phyloP scores from a whole-genome alignment of 2,329 filamentous ascomycete species.

The Daldinia sp. region DNA sequence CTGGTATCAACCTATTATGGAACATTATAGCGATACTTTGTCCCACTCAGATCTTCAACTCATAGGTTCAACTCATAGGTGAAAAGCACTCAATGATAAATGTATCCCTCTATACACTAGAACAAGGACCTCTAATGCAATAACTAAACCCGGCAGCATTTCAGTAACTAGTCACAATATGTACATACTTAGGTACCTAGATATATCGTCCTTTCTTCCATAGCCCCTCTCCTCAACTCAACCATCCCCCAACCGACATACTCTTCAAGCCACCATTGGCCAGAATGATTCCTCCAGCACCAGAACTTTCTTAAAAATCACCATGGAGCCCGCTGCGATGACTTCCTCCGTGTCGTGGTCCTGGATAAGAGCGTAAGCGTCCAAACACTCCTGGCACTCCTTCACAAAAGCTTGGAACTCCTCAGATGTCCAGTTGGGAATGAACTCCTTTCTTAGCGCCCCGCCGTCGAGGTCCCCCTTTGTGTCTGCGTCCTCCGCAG shows the following conservation, averaged over 20 bases:
- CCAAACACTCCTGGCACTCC: conserved; percentile 49
- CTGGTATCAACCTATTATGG: no score
- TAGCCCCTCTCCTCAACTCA: background rate
- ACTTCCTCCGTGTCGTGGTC: conserved; percentile 45
- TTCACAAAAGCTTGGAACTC: conserved; percentile 64
- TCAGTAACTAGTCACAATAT: background rate
- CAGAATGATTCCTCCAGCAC: conserved; percentile 64
- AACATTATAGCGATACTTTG: no score
- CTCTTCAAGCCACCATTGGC: conserved; percentile 31
- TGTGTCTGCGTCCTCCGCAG: conserved; percentile 25
- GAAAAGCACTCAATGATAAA: no score
- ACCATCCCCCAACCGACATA: background rate
- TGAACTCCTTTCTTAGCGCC: conserved; percentile 69
- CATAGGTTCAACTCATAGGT: no score
- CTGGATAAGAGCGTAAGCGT: conserved; percentile 40
- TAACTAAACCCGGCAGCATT: background rate
- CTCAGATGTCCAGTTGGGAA: conserved; percentile 71
- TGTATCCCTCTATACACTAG: no score
- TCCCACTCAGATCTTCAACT: no score
- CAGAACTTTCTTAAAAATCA: conserved; percentile 60
- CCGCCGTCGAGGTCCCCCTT: conserved; percentile 69
- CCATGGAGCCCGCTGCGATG: conserved; percentile 52
- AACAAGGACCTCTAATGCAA: no score
- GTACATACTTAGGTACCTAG: background rate
- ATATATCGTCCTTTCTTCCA: background rate